phyloP scores from a whole-genome alignment of 768 basidiomycete species.

The Exsudoporus frostii region DNA sequence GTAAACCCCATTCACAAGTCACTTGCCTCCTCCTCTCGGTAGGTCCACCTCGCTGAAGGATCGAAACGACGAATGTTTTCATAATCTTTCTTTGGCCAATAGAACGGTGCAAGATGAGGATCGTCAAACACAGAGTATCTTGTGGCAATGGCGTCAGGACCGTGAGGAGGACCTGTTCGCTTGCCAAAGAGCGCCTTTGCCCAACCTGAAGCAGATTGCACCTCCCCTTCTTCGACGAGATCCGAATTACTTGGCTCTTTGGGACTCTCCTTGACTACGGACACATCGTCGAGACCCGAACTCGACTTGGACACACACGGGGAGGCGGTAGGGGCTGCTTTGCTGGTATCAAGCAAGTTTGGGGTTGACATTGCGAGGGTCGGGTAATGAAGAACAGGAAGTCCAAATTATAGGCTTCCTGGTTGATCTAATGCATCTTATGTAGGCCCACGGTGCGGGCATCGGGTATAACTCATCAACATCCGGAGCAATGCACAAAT shows the following conservation, averaged over 20 bases:
- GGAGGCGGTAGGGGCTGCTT: neutral
- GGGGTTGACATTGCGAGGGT: neutral
- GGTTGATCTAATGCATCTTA: too few relatives aligned
- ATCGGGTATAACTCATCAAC: too few relatives aligned
- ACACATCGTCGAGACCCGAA: neutral
- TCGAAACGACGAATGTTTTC: slow-evolving; percentile 60
- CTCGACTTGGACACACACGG: neutral
- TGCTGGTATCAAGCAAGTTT: neutral
- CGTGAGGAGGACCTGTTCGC: neutral
- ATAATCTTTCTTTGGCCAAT: slow-evolving; percentile 48
- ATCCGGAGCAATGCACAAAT: too few relatives aligned
- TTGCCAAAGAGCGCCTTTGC: neutral
- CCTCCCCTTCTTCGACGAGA: slow-evolving; percentile 9
- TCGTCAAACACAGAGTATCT: slow-evolving; percentile 53
- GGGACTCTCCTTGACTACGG: neutral
- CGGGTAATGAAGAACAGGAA: neutral
- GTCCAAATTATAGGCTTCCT: neutral
- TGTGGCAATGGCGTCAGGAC: slow-evolving; percentile 44
- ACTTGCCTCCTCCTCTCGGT: slow-evolving; percentile 48
- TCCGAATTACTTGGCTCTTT: neutral
- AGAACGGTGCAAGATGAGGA: slow-evolving; percentile 30
- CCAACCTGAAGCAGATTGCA: neutral
- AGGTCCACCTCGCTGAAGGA: slow-evolving; percentile 56
- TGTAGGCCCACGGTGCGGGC: too few relatives aligned
- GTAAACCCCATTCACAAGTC: neutral